Percentiles rank a stretch among this genome's conserved stretches.
Evolutionary conservation across 106 monocot species (phyloP).

Genomic region (Gastrodia elata): DNA sequence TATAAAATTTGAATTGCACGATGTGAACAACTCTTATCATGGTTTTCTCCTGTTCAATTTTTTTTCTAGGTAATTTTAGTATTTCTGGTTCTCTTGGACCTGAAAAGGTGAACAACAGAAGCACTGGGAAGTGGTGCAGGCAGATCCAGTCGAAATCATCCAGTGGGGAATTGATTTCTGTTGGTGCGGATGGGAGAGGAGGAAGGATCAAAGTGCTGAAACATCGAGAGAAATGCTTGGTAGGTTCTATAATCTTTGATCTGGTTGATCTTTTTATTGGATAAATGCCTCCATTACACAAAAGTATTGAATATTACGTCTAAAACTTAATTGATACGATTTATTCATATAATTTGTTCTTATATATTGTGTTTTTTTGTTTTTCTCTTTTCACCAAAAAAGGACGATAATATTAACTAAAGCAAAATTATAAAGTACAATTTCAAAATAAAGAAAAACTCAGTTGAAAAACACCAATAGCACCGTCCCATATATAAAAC

Average conservation of each 20-base stretch:
- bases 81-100: slow-evolving; percentile 12
- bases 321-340: too few species aligned
- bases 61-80: slow-evolving; percentile 7
- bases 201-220: slow-evolving; percentile 57
- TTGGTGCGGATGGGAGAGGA: slow-evolving; percentile 65
- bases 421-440: too few species aligned
- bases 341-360: too few species aligned
- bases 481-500: too few species aligned
- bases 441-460: too few species aligned
- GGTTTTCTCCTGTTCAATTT: neutral
- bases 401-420: too few species aligned
- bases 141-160: slow-evolving; percentile 3
- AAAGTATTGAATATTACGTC: too few species aligned
- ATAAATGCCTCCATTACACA: too few species aligned
- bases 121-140: slow-evolving; percentile 52
- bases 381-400: too few species aligned
- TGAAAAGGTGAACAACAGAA: slow-evolving; percentile 21
- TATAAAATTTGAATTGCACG: neutral
- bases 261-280: neutral
- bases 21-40: neutral
- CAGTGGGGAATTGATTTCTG: slow-evolving; percentile 39
- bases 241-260: slow-evolving; percentile 3
- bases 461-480: too few species aligned
- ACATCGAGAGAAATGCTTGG: slow-evolving; percentile 22
- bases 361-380: too few species aligned